A percentile compares a stretch with the other conserved stretches of the same genome.
phyloP scores from a whole-genome alignment of 176 grass and related monocot genomes.

The Rhynchospora breviuscula region DNA sequence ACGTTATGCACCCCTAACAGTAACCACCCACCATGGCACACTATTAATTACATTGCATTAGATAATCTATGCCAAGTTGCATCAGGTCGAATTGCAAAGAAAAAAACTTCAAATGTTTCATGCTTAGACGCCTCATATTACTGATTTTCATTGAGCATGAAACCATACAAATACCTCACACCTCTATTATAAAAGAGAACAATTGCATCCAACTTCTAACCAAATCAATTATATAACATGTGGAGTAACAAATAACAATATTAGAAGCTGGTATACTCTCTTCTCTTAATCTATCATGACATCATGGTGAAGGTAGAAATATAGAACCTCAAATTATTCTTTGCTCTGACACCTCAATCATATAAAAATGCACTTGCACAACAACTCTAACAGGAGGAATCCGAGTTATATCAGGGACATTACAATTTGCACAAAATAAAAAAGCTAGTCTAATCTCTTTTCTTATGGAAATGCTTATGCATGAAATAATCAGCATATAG shows the following conservation, averaged over 20 bases:
- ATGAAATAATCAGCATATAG: conserved; percentile 86
- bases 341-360: background rate
- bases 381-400: background rate
- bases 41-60: no score
- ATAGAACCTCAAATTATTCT: background rate
- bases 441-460: conserved; percentile 43
- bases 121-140: no score
- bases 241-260: background rate
- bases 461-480: conserved; percentile 76
- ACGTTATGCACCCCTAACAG: no score
- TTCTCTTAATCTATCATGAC: conserved; percentile 32
- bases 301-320: background rate
- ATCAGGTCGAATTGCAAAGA: background rate
- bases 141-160: background rate
- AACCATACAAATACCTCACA: background rate
- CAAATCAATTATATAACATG: background rate
- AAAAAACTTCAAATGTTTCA: background rate
- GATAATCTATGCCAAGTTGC: background rate
- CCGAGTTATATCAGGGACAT: background rate
- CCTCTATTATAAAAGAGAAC: background rate
- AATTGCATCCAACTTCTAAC: background rate
- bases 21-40: no score
- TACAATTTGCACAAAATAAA: background rate
- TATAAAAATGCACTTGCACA: background rate
- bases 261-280: conserved; percentile 34